phyloP scores from a whole-genome alignment of 345 rosid genomes.

The Eucalyptus pumila region DNA sequence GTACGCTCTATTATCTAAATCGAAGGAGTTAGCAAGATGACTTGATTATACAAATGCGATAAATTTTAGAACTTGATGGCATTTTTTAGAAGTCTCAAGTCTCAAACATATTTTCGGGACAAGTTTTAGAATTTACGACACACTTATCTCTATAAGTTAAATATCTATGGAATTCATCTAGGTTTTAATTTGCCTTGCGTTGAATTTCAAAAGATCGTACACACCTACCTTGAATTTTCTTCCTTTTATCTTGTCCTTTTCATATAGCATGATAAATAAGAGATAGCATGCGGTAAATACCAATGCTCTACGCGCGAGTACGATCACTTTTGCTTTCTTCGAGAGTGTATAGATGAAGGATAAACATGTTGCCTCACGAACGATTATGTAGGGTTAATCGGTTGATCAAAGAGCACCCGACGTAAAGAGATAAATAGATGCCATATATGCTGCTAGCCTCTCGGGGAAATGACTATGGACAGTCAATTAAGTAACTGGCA shows the following conservation, averaged over 20 bases:
- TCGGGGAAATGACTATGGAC: neutral
- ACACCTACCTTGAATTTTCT: neutral
- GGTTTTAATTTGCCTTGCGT: neutral
- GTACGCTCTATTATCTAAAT: neutral
- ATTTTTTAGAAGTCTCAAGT: neutral
- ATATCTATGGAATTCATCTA: neutral
- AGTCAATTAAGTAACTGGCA: neutral
- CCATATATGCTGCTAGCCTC: neutral
- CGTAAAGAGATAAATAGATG: neutral
- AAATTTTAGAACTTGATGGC: rapidly evolving
- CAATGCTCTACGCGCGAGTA: neutral
- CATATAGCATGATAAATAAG: neutral
- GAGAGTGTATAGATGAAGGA: neutral
- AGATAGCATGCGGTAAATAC: neutral
- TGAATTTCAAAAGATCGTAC: too few species aligned
- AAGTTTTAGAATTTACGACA: neutral
- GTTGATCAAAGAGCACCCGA: neutral
- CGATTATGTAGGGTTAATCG: neutral
- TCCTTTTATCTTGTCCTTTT: neutral
- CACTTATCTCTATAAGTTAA: neutral
- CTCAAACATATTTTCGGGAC: neutral
- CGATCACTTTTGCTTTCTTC: neutral
- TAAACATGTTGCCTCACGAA: neutral
- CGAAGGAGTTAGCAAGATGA: rapidly evolving
- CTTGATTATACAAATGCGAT: neutral